Evolutionary conservation across 2,329 filamentous ascomycete species (phyloP), one percentile per base, ranked within the genome.

Genomic region (Diplocarpon mali): DNA sequence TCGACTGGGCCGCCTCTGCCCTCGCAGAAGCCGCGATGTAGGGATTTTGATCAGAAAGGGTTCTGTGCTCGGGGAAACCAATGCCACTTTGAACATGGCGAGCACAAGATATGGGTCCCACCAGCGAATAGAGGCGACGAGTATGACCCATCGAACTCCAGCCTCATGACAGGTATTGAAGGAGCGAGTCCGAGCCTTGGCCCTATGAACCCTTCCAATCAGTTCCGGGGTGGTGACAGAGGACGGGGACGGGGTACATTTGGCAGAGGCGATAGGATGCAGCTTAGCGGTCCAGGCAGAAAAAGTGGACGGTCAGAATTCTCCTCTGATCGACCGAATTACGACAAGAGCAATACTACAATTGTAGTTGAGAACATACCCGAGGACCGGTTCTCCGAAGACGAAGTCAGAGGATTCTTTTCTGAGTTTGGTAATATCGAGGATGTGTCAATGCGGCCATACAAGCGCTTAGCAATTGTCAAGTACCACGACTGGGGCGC

Each of bases 341-440:
- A 69, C 40, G 82, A 88, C 59, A 70, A 65, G 44, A 71, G 70
- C 0, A 81, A 79, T 53, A 81, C 75, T 7, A 77, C 78, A 0
- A 73, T 92, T 15, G 83, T 89, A 2, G 72, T 92, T 2, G 83
- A 89, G 58, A 79, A 80, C 45, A 90, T 92, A 5, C 85, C 85
- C 0, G 74, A 81, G 49, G 80, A 85, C 15, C 71, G 77, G 44
- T 80, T 85, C 44, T 70, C 66, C 35, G 83, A 88, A 55, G 70
- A 78, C 0, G 64, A 72, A 10, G 73, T 92, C 11, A 75, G 75
- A 10, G 65, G 63, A 1, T 90, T 85, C 64, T 92, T 92, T 56
- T 67, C 71, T 0, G 71, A 83, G 52, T 90, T 88, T 60, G 85
- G 85, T 15, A 68, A 64, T 14, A 76, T 90, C 35, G 53, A 69